Evolutionary conservation across 345 rosid species (phyloP).

Genomic region (Leavenworthia alabamica): DNA sequence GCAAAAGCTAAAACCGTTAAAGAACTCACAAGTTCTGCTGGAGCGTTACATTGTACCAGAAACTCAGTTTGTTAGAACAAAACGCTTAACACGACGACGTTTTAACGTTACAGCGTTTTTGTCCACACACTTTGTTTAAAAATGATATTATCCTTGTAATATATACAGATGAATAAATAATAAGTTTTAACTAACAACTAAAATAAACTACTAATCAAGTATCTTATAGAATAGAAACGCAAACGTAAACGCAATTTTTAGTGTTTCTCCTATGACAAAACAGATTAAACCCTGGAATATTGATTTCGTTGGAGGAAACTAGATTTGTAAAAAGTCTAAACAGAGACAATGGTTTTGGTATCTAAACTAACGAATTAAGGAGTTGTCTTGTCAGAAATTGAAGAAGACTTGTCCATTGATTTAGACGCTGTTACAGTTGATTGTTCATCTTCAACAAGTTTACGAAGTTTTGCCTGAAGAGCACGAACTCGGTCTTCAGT

Average conservation of each 20-base stretch:
- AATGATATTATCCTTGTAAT: conserved; percentile 1
- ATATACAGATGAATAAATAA: background rate
- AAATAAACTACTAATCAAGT: too few species aligned
- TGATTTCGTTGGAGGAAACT: conserved; percentile 5
- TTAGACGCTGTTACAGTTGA: conserved; percentile 34
- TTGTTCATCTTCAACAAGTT: conserved; percentile 51
- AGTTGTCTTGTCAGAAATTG: conserved; percentile 24
- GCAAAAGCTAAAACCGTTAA: conserved; percentile 37
- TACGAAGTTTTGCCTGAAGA: conserved; percentile 60
- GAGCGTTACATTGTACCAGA: conserved; percentile 42
- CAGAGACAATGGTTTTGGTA: background rate
- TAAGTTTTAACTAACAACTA: background rate
- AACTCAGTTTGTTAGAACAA: conserved; percentile 28
- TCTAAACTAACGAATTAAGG: background rate
- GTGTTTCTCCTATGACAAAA: too few species aligned
- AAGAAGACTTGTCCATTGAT: conserved; percentile 33
- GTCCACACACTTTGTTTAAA: background rate
- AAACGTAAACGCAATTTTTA: background rate
- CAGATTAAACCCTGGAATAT: background rate
- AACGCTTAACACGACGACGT: conserved; percentile 3
- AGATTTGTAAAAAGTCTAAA: background rate
- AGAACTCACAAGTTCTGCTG: conserved; percentile 45
- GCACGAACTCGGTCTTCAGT: conserved; percentile 83
- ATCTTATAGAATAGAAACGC: background rate
- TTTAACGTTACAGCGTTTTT: conserved; percentile 4